Conservation (phyloP, 805 yeast genomes). For the Ogataea nonfermentans region DNA sequence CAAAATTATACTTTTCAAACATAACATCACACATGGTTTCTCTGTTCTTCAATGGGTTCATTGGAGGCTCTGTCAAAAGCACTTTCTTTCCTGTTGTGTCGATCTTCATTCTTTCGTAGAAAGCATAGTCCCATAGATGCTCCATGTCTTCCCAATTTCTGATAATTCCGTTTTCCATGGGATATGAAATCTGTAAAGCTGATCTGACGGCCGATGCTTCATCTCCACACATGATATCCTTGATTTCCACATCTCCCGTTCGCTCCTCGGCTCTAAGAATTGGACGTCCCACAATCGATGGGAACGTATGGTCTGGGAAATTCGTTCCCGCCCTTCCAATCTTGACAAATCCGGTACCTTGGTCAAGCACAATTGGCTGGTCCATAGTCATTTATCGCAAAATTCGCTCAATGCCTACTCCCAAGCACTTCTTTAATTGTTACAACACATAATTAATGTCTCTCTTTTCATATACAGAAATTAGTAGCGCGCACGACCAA, state of each 20-base stretch:
- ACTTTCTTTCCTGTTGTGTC: constrained; percentile 75
- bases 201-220: constrained; percentile 93
- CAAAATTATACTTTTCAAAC: constrained; percentile 88
- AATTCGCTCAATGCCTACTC: constrained; percentile 8
- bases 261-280: constrained; percentile 96
- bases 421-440: constrained; percentile 2
- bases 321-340: constrained; percentile 96
- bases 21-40: constrained; percentile 89
- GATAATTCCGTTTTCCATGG: constrained; percentile 98
- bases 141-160: constrained; percentile 99
- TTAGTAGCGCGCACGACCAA: constrained; percentile 8
- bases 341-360: constrained; percentile 98
- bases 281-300: constrained; percentile 96
- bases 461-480: not conserved
- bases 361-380: constrained; percentile 73
- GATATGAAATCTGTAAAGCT: constrained; percentile 88
- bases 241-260: constrained; percentile 70
- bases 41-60: constrained; percentile 90
- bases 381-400: constrained; percentile 23
- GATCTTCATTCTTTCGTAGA: constrained; percentile 83
- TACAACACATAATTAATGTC: constrained; percentile 10
- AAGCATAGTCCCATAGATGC: constrained; percentile 96
- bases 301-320: constrained; percentile 96
- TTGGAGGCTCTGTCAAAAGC: constrained; percentile 93
- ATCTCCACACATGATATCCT: constrained; percentile 96